phyloP scores from a whole-genome alignment of 495 filamentous ascomycete species.

The Penicillium angulare region DNA sequence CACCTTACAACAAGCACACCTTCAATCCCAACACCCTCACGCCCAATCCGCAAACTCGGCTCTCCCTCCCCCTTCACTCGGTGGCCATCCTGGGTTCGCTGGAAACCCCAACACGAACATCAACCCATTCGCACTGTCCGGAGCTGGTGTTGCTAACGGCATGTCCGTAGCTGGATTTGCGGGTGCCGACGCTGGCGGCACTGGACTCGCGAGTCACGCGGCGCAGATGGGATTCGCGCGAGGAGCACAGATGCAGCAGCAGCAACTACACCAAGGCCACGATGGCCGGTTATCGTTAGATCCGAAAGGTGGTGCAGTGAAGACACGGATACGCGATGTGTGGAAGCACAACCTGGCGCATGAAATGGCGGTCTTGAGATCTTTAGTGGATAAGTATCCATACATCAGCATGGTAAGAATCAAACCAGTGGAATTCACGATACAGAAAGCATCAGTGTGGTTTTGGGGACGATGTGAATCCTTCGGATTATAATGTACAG shows the following conservation, averaged over 20 bases:
- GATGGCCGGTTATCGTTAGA: constrained; percentile 47
- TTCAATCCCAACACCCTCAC: constrained; percentile 52
- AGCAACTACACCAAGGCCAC: constrained; percentile 55
- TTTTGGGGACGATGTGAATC: neutral
- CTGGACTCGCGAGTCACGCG: constrained; percentile 84
- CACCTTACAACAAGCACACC: constrained; percentile 49
- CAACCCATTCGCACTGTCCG: constrained; percentile 63
- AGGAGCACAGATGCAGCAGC: constrained; percentile 69
- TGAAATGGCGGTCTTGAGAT: constrained; percentile 78
- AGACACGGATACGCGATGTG: constrained; percentile 86
- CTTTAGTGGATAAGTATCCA: constrained; percentile 82
- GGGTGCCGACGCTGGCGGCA: constrained; percentile 62
- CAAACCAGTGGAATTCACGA: neutral
- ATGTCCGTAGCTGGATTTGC: constrained; percentile 57
- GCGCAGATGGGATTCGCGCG: constrained; percentile 83
- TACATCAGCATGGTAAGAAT: constrained; percentile 93
- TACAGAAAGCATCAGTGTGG: neutral
- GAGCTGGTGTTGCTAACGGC: constrained; percentile 51
- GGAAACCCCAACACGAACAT: constrained; percentile 63
- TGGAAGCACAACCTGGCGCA: constrained; percentile 90
- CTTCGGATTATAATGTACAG: neutral
- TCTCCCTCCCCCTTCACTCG: constrained; percentile 60
- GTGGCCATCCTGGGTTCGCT: constrained; percentile 58
- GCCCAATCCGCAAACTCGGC: constrained; percentile 53
- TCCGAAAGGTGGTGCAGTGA: constrained; percentile 46